Evolutionary conservation across 495 filamentous ascomycete genomes (phyloP).

Genomic region (Paragyromitra xinjiangensis): DNA sequence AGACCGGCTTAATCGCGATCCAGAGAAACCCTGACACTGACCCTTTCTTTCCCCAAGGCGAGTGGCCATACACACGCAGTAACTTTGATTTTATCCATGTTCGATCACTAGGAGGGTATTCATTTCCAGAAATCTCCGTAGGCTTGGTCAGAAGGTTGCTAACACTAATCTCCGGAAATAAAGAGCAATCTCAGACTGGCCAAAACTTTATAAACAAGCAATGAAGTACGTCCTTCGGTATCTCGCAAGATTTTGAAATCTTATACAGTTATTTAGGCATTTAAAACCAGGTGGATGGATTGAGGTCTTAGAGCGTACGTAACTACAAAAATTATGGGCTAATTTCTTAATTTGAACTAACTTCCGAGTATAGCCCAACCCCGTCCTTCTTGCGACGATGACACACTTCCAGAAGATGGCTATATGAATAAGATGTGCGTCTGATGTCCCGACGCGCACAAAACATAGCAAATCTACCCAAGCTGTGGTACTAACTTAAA

Average conservation of each 20-base stretch:
- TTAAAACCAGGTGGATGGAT: conserved; percentile 48
- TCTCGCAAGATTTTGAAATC: conserved; percentile 56
- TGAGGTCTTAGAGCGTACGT: conserved; percentile 25
- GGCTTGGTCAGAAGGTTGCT: neutral
- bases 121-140: neutral
- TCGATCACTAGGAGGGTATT: conserved; percentile 63
- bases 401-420: conserved; percentile 24
- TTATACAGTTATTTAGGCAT: neutral
- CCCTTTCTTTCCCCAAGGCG: conserved; percentile 55
- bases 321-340: neutral
- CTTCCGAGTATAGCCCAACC: conserved; percentile 13
- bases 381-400: conserved; percentile 31
- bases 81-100: conserved; percentile 70
- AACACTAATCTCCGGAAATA: neutral
- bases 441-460: neutral
- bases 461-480: neutral
- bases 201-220: conserved; percentile 54
- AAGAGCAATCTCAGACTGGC: conserved; percentile 67
- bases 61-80: conserved; percentile 65
- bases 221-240: conserved; percentile 51
- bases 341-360: neutral
- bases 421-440: conserved; percentile 22
- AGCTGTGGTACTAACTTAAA: neutral
- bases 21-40: neutral
- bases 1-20: neutral